These are phyloP conservation scores for Phialemonium atrogriseum DNA, from an alignment of 2,329 filamentous ascomycete species.

Conservation along the genomic window DNA sequence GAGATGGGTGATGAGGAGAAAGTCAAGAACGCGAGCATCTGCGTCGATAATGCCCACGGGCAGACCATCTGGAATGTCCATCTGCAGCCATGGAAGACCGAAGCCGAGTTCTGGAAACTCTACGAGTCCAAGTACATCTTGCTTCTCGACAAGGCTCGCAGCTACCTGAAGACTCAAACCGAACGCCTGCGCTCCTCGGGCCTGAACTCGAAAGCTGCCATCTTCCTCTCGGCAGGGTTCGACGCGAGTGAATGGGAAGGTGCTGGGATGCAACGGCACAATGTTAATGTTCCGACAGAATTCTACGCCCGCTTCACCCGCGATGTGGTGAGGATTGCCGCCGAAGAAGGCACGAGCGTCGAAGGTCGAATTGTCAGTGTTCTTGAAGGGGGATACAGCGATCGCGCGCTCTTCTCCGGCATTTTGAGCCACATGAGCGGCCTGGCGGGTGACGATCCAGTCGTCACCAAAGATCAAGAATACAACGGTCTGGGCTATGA, in stretches of 20 bases:
- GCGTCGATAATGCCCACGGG: slow-evolving; percentile 87
- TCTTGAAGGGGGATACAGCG: slow-evolving; percentile 91
- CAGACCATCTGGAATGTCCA: slow-evolving; percentile 97
- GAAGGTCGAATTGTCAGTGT: slow-evolving; percentile 88
- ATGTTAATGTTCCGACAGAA: slow-evolving; percentile 90
- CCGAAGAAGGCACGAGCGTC: slow-evolving; percentile 68
- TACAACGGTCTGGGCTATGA: slow-evolving; percentile 44
- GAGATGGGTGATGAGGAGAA: slow-evolving; percentile 91
- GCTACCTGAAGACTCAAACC: slow-evolving; percentile 67
- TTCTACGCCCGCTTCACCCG: slow-evolving; percentile 90
- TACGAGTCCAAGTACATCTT: slow-evolving; percentile 73
- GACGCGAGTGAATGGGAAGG: slow-evolving; percentile 96
- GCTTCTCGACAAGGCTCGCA: slow-evolving; percentile 72
- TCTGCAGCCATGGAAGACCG: slow-evolving; percentile 75
- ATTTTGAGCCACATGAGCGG: slow-evolving; percentile 86
- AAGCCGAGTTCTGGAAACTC: slow-evolving; percentile 79
- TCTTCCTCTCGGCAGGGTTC: slow-evolving; percentile 94
- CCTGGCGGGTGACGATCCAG: slow-evolving; percentile 51
- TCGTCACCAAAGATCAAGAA: slow-evolving; percentile 25
- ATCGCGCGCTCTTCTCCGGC: slow-evolving; percentile 80
- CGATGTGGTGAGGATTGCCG: slow-evolving; percentile 74
- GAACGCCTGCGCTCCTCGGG: slow-evolving; percentile 51
- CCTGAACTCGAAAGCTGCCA: slow-evolving; percentile 67
- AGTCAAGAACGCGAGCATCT: slow-evolving; percentile 86
- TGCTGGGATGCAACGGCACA: slow-evolving; percentile 87